Percentiles rank a stretch among this genome's conserved stretches.
Evolutionary conservation across 768 basidiomycete species (phyloP).

Genomic region (Boletus reticuloceps): DNA sequence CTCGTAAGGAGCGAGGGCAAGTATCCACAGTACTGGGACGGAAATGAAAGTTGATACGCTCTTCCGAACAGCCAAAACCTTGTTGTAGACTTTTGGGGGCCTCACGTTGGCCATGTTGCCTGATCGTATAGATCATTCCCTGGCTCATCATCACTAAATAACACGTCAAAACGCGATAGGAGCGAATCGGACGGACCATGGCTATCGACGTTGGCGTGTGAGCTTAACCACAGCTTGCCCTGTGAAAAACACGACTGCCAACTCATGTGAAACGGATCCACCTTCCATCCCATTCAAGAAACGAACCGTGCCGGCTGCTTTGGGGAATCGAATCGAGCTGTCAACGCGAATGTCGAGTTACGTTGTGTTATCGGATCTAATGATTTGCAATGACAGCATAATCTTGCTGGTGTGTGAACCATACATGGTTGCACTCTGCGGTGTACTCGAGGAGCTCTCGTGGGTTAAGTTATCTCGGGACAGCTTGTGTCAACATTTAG

Average conservation of each 20-base stretch:
- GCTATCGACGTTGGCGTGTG: conserved; percentile 10
- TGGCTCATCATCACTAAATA: neutral
- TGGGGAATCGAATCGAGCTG: conserved; percentile 3
- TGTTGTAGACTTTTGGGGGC: neutral
- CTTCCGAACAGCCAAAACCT: neutral
- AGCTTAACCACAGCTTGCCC: conserved; percentile 7
- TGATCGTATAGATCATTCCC: neutral
- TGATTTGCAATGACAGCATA: conserved; percentile 4
- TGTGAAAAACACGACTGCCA: neutral
- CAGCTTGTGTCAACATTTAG: neutral
- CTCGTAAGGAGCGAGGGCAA: neutral
- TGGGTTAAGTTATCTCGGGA: neutral
- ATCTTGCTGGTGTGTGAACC: neutral
- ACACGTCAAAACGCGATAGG: neutral
- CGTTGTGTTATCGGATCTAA: neutral
- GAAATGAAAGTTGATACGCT: neutral
- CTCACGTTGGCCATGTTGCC: neutral
- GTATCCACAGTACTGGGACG: neutral
- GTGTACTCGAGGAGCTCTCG: neutral
- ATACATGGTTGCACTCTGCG: neutral
- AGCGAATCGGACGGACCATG: neutral
- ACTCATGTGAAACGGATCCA: neutral
- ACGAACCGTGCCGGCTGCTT: conserved; percentile 3
- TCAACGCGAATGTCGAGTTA: neutral
- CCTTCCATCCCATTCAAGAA: neutral